Percentiles rank a stretch among this genome's conserved stretches.
Conservation (phyloP, 148 eudicot species). For the Hydrangea macrophylla region DNA sequence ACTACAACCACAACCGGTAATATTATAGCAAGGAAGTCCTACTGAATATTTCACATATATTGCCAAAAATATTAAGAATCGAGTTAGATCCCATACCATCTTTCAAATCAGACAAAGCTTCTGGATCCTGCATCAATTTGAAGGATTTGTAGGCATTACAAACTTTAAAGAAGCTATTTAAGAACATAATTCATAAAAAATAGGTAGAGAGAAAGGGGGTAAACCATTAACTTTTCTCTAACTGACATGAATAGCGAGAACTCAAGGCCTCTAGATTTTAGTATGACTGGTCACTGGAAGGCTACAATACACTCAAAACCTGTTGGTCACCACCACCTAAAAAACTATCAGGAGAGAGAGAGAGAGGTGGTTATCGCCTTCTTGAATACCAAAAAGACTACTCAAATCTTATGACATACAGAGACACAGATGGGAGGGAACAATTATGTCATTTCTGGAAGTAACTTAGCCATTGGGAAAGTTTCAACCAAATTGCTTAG, state of each 20-base stretch:
- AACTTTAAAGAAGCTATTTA: not conserved
- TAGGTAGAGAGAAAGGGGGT: not conserved
- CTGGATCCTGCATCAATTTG: slow-evolving; percentile 35
- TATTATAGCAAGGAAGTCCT: not conserved
- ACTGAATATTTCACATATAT: too few relatives aligned
- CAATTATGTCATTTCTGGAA: too few relatives aligned
- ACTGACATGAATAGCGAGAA: not conserved
- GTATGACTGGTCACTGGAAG: slow-evolving; percentile 4
- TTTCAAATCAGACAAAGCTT: slow-evolving; percentile 37
- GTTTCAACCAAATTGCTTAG: too few relatives aligned
- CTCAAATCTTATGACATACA: not conserved
- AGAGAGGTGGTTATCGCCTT: not conserved
- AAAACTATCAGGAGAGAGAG: not conserved
- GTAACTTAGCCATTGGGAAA: too few relatives aligned
- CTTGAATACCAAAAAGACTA: not conserved
- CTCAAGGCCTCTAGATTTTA: not conserved
- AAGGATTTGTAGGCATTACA: slow-evolving; percentile 1
- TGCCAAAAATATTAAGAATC: too few relatives aligned
- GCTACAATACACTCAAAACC: not conserved
- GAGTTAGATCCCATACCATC: slow-evolving; percentile 40
- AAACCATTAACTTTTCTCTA: not conserved
- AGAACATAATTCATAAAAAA: not conserved
- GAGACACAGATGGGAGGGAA: not conserved
- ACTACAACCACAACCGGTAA: too few relatives aligned
- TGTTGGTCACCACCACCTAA: not conserved